Base-by-base conservation (phyloP, 805 yeast genomes). In the Candida suzukii region DNA sequence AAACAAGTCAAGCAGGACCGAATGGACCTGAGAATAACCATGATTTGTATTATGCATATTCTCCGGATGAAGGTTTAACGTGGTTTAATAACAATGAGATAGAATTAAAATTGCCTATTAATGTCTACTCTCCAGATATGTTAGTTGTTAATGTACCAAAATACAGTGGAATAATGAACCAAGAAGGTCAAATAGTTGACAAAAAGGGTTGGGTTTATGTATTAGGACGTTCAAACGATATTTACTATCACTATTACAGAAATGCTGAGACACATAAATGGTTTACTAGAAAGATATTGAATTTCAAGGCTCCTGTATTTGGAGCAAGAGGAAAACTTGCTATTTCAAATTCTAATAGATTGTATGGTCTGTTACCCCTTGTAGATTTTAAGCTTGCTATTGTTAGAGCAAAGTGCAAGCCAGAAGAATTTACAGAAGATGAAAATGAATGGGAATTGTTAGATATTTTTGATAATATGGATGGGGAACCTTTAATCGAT, bases 11-110 rank as follows among this genome's bases (percentile, higher is more conserved):
- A 24, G 52, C 51, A 2, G 54, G 54, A 11, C 52, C 52, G 2
- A 50, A 50, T 40, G 53, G 54, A 5, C 54, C 54, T 11, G 54
- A 50, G 27, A 50, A 50, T 37, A 49, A 50, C 27, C 54, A 50
- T 32, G 53, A 50, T 33, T 31, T 50, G 7, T 46, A 49, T 35
- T 50, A 47, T 39, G 44, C 46, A 11, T 47, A 45, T 33, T 50
- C 54, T 7, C 42, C 42, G n/a, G 54, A 50, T 38, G 48, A 46
- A 22, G 54, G 51, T n/a, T 8, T 19, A 3, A 43, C 47, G 5
- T 50, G 54, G 54, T 40, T 18, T 22, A 47, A 47, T 31, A 42
- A 42, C 19, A n/a, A 34, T 8, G 41, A 41, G 8, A 30, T 32
- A 3, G 13, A 21, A 20, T 40, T 51, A 13, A 17, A 8, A 17